These are phyloP conservation scores for Lindgomyces ingoldianus DNA, from an alignment of 495 filamentous ascomycete genomes.

Conservation along the genomic window DNA sequence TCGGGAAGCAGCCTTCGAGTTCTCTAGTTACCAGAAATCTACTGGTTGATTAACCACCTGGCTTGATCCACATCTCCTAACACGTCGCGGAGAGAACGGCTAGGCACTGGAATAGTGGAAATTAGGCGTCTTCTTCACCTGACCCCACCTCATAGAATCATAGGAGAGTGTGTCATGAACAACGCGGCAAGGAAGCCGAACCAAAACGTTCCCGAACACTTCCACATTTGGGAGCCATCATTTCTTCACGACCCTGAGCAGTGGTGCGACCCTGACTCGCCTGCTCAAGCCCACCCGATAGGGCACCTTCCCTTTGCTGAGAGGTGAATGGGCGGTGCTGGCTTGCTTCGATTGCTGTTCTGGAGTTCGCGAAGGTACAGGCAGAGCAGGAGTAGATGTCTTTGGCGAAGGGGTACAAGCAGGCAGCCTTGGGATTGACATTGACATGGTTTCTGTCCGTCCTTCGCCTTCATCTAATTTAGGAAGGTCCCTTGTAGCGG, in stretches of 20 bases:
- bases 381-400: neutral
- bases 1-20: too few relatives aligned
- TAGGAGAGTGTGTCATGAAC: too few relatives aligned
- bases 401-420: conserved; percentile 15
- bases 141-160: too few relatives aligned
- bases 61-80: too few relatives aligned
- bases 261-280: conserved; percentile 62
- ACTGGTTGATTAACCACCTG: too few relatives aligned
- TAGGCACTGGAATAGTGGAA: too few relatives aligned
- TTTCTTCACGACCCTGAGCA: conserved; percentile 65
- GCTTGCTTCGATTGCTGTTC: conserved; percentile 11
- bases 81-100: too few relatives aligned
- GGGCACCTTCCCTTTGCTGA: conserved; percentile 57
- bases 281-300: conserved; percentile 71
- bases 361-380: conserved; percentile 8
- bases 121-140: too few relatives aligned
- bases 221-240: too few relatives aligned
- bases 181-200: too few relatives aligned
- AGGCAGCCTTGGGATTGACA: neutral
- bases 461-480: neutral
- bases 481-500: neutral
- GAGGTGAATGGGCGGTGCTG: conserved; percentile 46
- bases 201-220: too few relatives aligned
- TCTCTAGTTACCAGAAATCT: too few relatives aligned
- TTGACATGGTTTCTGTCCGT: neutral